Percentiles rank a stretch among this genome's conserved stretches.
Conservation (phyloP, 225 moss, liverwort and hornwort species). For the Straminergon stramineum region DNA sequence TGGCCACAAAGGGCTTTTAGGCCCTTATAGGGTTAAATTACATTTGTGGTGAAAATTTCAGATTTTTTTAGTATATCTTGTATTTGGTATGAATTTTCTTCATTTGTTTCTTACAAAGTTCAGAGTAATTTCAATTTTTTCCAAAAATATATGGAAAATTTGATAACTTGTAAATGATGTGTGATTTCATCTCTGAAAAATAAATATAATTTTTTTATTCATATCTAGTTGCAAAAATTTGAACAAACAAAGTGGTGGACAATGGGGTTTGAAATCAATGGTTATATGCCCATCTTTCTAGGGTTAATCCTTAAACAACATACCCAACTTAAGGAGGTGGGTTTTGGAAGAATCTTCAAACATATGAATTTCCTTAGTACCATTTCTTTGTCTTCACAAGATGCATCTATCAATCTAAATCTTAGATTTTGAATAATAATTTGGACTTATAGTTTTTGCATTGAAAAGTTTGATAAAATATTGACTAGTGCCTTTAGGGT, state of each 20-base stretch:
- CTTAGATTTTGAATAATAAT: background rate
- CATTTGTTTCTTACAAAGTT: too few species aligned
- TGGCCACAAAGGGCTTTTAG: too few species aligned
- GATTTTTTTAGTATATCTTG: background rate
- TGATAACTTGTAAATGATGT: too few species aligned
- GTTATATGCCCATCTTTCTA: background rate
- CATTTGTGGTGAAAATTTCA: background rate
- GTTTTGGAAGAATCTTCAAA: background rate
- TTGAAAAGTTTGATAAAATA: background rate
- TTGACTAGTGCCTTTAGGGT: background rate
- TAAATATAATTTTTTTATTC: too few species aligned
- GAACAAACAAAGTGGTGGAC: background rate
- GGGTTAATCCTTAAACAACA: background rate
- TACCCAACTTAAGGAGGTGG: background rate
- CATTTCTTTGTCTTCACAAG: background rate
- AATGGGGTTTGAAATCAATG: background rate
- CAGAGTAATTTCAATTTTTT: too few species aligned
- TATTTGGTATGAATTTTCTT: too few species aligned
- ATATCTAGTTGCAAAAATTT: too few species aligned
- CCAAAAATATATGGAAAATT: too few species aligned
- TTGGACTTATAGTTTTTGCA: background rate
- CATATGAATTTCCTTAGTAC: background rate
- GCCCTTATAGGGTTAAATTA: too few species aligned
- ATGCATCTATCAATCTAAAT: background rate
- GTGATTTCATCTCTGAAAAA: too few species aligned